A percentile compares a stretch with the other conserved stretches of the same genome.
Conservation (phyloP, 164 flowering plant species). For the Vitis cinerea region DNA sequence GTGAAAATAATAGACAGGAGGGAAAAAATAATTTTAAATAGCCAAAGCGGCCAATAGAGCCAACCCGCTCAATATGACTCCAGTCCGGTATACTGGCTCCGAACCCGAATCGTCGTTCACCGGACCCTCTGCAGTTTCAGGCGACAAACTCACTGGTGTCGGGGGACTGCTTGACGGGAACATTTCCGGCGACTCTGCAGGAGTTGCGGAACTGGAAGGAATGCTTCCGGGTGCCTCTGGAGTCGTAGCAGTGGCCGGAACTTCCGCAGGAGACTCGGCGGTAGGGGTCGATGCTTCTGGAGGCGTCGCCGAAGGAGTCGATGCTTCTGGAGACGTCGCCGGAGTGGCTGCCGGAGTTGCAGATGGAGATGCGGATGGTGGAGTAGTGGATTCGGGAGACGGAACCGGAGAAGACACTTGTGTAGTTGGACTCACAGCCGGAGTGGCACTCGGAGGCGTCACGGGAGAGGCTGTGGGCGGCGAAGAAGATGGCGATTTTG, state of each 20-base stretch:
- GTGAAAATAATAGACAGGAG: not conserved
- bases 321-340: not conserved
- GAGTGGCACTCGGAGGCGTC: slow-evolving; percentile 4
- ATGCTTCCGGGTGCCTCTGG: slow-evolving; percentile 14
- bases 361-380: slow-evolving; percentile 14
- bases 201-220: slow-evolving; percentile 35
- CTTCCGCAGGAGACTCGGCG: slow-evolving; percentile 20
- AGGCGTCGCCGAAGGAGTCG: not conserved
- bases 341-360: slow-evolving; percentile 12
- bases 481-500: slow-evolving; percentile 13
- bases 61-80: slow-evolving; percentile 26
- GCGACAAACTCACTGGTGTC: slow-evolving; percentile 19
- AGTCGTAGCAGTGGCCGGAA: slow-evolving; percentile 15
- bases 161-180: slow-evolving; percentile 32
- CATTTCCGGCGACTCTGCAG: slow-evolving; percentile 25
- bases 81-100: slow-evolving; percentile 10
- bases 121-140: slow-evolving; percentile 32
- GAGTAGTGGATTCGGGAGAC: slow-evolving; percentile 6
- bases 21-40: slow-evolving; percentile 5
- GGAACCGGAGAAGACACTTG: slow-evolving; percentile 9
- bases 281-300: slow-evolving; percentile 6
- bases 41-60: slow-evolving; percentile 31
- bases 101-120: slow-evolving; percentile 35
- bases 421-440: not conserved
- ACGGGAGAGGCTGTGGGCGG: slow-evolving; percentile 14